Conservation (phyloP, 2,329 filamentous ascomycete genomes). For the Colletotrichum caudatum region DNA sequence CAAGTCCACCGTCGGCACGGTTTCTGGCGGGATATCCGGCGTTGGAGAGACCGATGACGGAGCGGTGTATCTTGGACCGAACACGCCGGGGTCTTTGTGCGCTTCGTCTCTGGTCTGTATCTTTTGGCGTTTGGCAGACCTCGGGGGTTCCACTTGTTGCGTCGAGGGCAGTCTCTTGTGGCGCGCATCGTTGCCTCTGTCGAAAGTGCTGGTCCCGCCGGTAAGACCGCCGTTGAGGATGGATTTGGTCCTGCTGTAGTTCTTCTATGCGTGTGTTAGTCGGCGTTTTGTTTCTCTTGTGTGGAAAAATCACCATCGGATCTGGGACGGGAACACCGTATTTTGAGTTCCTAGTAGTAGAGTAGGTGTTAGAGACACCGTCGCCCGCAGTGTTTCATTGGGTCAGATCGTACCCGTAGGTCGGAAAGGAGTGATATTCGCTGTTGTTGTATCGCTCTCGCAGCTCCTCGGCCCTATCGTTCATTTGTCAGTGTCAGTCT, state of each 20-base stretch:
- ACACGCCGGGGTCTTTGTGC: not conserved
- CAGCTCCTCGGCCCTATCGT: slow-evolving; percentile 17
- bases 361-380: slow-evolving; percentile 11
- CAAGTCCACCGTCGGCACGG: slow-evolving; percentile 19
- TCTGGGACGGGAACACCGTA: slow-evolving; percentile 30
- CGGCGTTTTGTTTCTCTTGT: not conserved
- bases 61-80: not conserved
- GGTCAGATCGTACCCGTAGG: slow-evolving; percentile 28
- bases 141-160: slow-evolving; percentile 13
- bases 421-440: slow-evolving; percentile 25
- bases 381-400: not conserved
- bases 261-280: slow-evolving; percentile 21
- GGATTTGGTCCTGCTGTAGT: not conserved
- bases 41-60: not conserved
- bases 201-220: slow-evolving; percentile 10
- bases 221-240: not conserved
- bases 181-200: not conserved
- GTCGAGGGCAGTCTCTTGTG: slow-evolving; percentile 24
- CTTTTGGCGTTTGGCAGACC: slow-evolving; percentile 34
- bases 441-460: slow-evolving; percentile 24
- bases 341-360: slow-evolving; percentile 29
- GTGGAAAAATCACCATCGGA: slow-evolving; percentile 33
- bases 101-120: not conserved
- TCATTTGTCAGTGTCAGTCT: slow-evolving; percentile 4
- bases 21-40: not conserved